Conservation (phyloP, 148 eudicot genomes). For the Diospyros kaki region DNA sequence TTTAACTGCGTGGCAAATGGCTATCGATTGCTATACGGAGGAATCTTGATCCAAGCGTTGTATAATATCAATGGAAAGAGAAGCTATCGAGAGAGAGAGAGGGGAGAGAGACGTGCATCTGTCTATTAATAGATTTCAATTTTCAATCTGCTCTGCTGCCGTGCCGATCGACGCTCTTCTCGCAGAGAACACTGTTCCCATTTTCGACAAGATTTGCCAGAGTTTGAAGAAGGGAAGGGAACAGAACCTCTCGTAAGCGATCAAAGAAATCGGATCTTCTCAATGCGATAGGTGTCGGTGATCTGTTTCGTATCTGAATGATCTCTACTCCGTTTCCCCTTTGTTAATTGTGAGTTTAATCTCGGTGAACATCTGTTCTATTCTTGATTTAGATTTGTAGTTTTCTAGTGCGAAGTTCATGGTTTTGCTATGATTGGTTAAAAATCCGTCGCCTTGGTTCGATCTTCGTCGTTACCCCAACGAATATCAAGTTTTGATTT, state of each 20-base stretch:
- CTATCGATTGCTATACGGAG: no score
- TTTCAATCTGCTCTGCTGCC: no score
- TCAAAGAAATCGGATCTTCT: not conserved
- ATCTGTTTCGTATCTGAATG: not conserved
- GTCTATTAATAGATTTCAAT: no score
- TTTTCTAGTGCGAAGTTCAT: not conserved
- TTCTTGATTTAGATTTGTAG: not conserved
- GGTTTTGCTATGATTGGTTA: not conserved
- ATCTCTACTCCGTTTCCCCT: no score
- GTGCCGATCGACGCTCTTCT: not conserved
- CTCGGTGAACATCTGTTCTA: not conserved
- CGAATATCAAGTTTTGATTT: not conserved
- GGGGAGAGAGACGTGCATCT: no score
- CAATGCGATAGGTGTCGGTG: constrained; percentile 5
- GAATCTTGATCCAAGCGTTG: no score
- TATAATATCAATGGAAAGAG: no score
- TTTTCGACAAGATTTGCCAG: not conserved
- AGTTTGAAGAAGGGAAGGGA: not conserved
- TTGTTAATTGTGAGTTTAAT: not conserved
- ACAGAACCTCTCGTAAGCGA: no score
- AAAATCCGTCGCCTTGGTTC: not conserved
- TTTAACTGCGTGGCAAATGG: no score
- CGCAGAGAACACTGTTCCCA: no score
- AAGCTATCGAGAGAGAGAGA: no score
- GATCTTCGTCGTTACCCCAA: not conserved